Evolutionary conservation across 2,329 filamentous ascomycete species (phyloP).

Genomic region (Neophaeococcomyces mojaviensis): DNA sequence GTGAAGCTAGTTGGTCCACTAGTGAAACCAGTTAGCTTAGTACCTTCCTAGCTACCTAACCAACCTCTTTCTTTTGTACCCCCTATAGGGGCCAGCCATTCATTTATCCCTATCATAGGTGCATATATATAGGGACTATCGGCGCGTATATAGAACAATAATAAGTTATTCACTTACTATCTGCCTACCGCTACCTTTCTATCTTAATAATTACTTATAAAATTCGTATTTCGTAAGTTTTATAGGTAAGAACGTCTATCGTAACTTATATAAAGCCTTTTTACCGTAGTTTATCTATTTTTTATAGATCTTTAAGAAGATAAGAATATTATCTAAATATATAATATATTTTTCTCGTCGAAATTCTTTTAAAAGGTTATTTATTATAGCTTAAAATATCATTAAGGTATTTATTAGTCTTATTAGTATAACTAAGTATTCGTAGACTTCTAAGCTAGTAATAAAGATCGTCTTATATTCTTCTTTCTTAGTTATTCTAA

Average conservation of each 20-base stretch:
- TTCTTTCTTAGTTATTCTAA: constrained; percentile 15
- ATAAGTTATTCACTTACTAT: too few relatives aligned
- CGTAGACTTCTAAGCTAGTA: constrained; percentile 15
- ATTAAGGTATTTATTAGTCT: constrained; percentile 15
- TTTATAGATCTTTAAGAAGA: constrained; percentile 9
- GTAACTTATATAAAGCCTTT: constrained; percentile 14
- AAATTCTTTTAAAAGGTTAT: constrained; percentile 11
- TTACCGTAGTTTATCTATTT: constrained; percentile 12
- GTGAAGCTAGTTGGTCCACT: too few relatives aligned
- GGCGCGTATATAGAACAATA: too few relatives aligned
- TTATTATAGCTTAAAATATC: constrained; percentile 19
- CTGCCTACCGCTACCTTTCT: too few relatives aligned
- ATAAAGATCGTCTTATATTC: constrained; percentile 18
- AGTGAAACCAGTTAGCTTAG: too few relatives aligned
- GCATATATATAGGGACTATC: too few relatives aligned
- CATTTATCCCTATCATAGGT: too few relatives aligned
- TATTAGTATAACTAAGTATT: constrained; percentile 21
- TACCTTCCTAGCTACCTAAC: too few relatives aligned
- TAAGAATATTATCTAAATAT: constrained; percentile 21
- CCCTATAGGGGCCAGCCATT: too few relatives aligned
- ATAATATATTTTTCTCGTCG: constrained; percentile 13
- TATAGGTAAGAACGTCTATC: constrained; percentile 9
- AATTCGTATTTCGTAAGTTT: constrained; percentile 21
- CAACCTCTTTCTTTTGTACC: too few relatives aligned
- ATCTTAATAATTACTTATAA: too few relatives aligned